These are phyloP conservation scores for Coemansia sp. DNA, from an alignment of 192 early-diverging fungal species.

Conservation along the genomic window DNA sequence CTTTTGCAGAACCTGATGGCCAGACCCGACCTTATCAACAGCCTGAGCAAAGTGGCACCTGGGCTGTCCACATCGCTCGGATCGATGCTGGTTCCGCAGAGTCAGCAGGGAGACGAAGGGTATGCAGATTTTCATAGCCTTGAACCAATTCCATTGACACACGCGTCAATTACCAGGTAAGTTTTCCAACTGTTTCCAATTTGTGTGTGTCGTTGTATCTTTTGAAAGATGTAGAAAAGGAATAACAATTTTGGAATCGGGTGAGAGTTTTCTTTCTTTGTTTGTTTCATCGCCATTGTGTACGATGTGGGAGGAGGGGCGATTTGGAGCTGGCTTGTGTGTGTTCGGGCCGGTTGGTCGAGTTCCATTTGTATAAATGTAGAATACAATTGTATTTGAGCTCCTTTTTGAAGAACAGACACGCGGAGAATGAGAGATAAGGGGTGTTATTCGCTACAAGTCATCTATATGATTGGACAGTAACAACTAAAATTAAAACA, in stretches of 20 bases:
- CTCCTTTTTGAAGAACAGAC: not conserved
- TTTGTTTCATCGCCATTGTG: no score
- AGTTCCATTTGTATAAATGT: no score
- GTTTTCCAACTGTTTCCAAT: slow-evolving; percentile 1
- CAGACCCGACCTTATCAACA: slow-evolving; percentile 35
- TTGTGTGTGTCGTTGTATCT: not conserved
- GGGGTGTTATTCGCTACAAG: not conserved
- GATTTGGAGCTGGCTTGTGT: no score
- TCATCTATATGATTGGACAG: not conserved
- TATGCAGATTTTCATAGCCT: slow-evolving; percentile 30
- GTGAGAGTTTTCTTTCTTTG: no score
- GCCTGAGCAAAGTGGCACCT: slow-evolving; percentile 41
- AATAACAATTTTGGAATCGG: no score
- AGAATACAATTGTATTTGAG: not conserved
- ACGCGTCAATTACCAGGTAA: slow-evolving; percentile 47
- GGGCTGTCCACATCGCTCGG: slow-evolving; percentile 33
- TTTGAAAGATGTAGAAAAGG: no score
- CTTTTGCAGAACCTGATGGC: slow-evolving; percentile 43
- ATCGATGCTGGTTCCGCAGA: slow-evolving; percentile 18
- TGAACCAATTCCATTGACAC: slow-evolving; percentile 40
- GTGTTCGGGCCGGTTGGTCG: no score
- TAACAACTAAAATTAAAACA: not conserved
- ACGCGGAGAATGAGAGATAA: not conserved
- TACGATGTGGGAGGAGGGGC: no score
- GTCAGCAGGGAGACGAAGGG: slow-evolving; percentile 9